Evolutionary conservation across 106 monocot genomes (phyloP), one percentile per base, ranked within the genome.

Genomic region (Triglochin maritima): DNA sequence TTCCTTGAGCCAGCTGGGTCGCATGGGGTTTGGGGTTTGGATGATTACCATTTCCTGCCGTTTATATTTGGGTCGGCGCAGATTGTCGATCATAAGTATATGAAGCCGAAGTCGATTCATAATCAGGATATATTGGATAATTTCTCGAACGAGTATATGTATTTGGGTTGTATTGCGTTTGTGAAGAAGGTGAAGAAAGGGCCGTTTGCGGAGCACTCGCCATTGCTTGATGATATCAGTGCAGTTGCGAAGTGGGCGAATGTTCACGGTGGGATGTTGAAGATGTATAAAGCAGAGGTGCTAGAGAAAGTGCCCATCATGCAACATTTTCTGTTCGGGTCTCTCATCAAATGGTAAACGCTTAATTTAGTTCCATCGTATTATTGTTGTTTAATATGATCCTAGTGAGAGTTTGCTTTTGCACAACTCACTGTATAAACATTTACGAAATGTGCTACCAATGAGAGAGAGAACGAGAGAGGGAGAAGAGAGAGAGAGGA

Each of bases 281-380:
- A 98, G 84, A 98, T 98, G 96, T 98, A 91, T 65, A 98, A 86
- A 79, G 91, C 88, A 3, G 96, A 98, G 84, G 87, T 98, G 70
- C 91, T 98, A 11, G 88, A 98, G 82, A 98, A 98, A 81, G 96
- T 98, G 68, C 96, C 96, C 9, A 98, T 98, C 17, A 98, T 98
- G 98, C 98, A 98, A 79, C 98, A 91, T 78, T 98, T 98, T 70
- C 79, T 98, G 45, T 98, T 98, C 17, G 91, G 91, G 0, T 98
- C 88, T 16, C 78, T 91, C 8, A 91, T 98, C 66, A 81, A 84
- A 62, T 98, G 91, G 98, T 89, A 84, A 50, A 9, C 52, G 9
- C 11, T 51, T 66, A 29, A 29, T 29, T 29, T 29, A 29, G 29
- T 29, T 29, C 29, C 29, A 29, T 29, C 29, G 29, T 29, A 29